Base-by-base conservation (phyloP, 495 filamentous ascomycete species). In the Podospora appendiculata region DNA sequence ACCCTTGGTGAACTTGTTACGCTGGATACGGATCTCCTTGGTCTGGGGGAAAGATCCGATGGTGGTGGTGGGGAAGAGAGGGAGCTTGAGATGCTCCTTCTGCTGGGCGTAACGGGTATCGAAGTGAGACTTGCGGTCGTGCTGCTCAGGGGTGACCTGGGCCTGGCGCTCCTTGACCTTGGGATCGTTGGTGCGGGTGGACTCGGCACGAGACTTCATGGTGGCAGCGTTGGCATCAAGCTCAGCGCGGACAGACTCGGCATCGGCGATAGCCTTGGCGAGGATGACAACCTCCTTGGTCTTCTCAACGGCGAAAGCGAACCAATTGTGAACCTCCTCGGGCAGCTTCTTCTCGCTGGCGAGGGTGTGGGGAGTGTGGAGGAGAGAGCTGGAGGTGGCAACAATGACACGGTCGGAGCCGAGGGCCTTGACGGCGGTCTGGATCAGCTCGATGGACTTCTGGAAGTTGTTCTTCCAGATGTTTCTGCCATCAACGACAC, bases 391-490 rank as follows among this genome's bases (percentile, higher is more conserved):
- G 63, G 93, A 97, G 55, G 89, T 96, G 59, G 93, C 85, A 54
- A 98, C 89, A 60, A 97, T 85, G 65, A 98, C 91, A 61, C 94
- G 87, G 55, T 96, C 90, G 74, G 91, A 87, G 72, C 94, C 92
- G 47, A 98, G 84, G 73, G 89, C 87, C 76, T 95, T 87, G 66
- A 96, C 77, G 55, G 90, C 92, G 36, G 82, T 79, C 80, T 96
- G 86, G 58, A 92, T 84, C 62, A 79, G 81, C 76, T 88, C 89
- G 59, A 96, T 90, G 57, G 92, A 89, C 62, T 80, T 80, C 79
- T 90, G 82, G 72, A 95, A 86, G 82, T 96, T 89, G 74, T 89
- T 95, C 89, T 98, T 97, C 93, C 93, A 98, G 82, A 98, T 98
- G 81, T 98, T 98, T 66, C 93, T 88, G 61, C 93, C 94, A 64